Conservation (phyloP, 164 flowering plant species). For the Vitis vinifera region DNA sequence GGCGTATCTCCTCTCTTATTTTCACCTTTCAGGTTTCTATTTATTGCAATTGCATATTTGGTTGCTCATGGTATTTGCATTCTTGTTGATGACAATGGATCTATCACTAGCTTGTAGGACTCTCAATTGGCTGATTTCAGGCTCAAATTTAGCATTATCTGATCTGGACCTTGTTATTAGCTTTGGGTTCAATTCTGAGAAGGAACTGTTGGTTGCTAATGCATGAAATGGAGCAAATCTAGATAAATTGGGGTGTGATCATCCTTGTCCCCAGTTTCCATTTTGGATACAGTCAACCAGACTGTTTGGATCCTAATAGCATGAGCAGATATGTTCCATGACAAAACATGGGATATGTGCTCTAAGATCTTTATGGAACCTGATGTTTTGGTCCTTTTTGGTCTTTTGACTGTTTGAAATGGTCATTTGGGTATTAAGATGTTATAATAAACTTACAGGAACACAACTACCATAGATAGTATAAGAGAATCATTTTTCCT, state of each 20-base stretch:
- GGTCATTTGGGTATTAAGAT: no score
- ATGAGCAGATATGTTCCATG: background rate
- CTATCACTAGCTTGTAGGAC: background rate
- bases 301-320: background rate
- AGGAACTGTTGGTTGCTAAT: background rate
- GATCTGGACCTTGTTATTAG: background rate
- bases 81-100: background rate
- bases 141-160: background rate
- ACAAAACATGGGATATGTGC: no score
- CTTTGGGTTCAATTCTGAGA: background rate
- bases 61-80: background rate
- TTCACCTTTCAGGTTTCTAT: slow-evolving; percentile 82
- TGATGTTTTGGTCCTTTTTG: no score
- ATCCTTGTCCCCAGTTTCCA: background rate
- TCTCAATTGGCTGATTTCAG: background rate
- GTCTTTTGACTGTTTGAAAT: no score
- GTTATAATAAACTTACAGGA: no score
- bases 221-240: background rate
- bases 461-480: no score
- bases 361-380: no score
- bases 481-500: no score
- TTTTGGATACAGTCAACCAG: background rate
- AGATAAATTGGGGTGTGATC: background rate
- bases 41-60: background rate
- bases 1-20: slow-evolving; percentile 84